Percentiles rank a stretch among this genome's conserved stretches.
These are phyloP conservation scores for Botrytis elliptica DNA, from an alignment of 2,329 filamentous ascomycete genomes.

Conservation along the genomic window DNA sequence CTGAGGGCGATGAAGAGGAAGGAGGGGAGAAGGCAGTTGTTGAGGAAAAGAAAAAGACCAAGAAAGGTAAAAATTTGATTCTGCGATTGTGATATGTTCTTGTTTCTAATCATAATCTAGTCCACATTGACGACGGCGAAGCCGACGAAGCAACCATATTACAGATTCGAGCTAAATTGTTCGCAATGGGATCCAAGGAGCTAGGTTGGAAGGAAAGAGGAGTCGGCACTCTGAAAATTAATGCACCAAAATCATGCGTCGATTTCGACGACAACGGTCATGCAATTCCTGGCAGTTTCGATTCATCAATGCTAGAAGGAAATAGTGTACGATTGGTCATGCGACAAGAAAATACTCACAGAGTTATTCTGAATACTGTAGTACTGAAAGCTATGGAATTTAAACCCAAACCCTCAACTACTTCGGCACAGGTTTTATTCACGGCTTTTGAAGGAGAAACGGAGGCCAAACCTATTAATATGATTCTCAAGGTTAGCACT, in stretches of 20 bases:
- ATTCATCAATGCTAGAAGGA: conserved; percentile 53
- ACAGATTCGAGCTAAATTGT: conserved; percentile 79
- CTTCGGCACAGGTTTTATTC: conserved; percentile 59
- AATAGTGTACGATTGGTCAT: conserved; percentile 73
- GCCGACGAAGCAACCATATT: conserved; percentile 75
- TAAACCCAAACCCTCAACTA: conserved; percentile 66
- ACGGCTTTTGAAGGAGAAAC: conserved; percentile 60
- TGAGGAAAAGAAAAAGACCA: conserved; percentile 63
- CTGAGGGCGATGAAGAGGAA: conserved; percentile 46
- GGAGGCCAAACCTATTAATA: conserved; percentile 54
- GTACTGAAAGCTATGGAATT: conserved; percentile 78
- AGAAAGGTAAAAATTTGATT: conserved; percentile 57
- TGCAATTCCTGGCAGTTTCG: conserved; percentile 54
- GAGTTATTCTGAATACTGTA: conserved; percentile 82
- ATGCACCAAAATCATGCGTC: conserved; percentile 61
- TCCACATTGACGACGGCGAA: conserved; percentile 79
- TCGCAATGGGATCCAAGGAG: conserved; percentile 63
- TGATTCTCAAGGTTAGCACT: conserved; percentile 58
- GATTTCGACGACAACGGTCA: conserved; percentile 53
- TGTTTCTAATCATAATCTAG: conserved; percentile 33
- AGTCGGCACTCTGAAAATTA: conserved; percentile 79
- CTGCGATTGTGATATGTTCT: background rate
- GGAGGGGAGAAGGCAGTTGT: conserved; percentile 49
- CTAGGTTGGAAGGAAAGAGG: conserved; percentile 86
- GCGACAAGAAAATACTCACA: conserved; percentile 84